Conservation (phyloP, 2,329 filamentous ascomycete genomes). For the Cercospora berteroae region DNA sequence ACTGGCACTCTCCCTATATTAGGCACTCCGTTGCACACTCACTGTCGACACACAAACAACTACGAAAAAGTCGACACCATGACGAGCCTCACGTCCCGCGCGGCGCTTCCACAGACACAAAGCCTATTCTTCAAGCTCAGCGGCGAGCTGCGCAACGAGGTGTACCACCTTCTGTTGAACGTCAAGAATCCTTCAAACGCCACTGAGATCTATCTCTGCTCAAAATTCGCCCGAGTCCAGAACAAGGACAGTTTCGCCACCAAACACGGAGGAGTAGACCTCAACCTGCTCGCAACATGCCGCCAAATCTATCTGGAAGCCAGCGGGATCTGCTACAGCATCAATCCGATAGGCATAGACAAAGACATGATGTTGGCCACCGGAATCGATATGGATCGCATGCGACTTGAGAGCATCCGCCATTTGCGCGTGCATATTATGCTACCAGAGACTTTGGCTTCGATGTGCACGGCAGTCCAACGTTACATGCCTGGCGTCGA, state of each 20-base stretch:
- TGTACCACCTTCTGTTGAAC: not conserved
- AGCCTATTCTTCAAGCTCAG: not conserved
- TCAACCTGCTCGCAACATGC: not conserved
- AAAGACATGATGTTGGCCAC: not conserved
- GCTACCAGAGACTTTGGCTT: not conserved
- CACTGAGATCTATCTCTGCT: not conserved
- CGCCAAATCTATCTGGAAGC: not conserved
- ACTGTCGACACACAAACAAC: not conserved
- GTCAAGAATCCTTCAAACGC: not conserved
- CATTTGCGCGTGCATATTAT: not conserved
- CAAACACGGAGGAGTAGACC: not conserved
- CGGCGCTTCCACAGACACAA: no score
- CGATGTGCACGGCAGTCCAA: not conserved
- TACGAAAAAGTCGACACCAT: not conserved
- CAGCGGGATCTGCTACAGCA: not conserved
- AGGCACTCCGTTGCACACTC: not conserved
- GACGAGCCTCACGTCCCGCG: no score
- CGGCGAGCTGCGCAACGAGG: not conserved
- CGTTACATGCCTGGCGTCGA: not conserved
- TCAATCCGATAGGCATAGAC: not conserved
- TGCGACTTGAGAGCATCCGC: not conserved
- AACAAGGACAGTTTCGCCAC: not conserved
- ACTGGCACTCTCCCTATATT: not conserved
- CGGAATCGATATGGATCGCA: not conserved
- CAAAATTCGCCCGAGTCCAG: not conserved